Evolutionary conservation across 2,329 filamentous ascomycete species (phyloP).

Genomic region (Trichoderma semiorbis): DNA sequence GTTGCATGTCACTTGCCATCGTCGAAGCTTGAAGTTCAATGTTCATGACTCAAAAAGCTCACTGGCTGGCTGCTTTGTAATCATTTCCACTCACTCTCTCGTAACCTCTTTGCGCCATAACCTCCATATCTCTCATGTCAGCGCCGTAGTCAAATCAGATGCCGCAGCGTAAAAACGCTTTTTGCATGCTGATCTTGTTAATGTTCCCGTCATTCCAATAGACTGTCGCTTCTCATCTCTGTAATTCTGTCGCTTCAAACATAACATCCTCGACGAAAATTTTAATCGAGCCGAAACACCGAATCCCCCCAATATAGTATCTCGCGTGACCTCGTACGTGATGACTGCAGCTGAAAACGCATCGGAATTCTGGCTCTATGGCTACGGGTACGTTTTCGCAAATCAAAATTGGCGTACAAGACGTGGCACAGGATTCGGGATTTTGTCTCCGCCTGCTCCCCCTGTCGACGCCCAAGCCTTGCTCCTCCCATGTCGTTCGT

Average conservation of each 20-base stretch:
- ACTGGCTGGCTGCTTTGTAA: conserved; percentile 10
- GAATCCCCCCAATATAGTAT: neutral
- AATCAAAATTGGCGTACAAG: neutral
- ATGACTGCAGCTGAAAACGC: conserved; percentile 21
- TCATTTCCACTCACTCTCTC: neutral
- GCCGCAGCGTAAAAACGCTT: neutral
- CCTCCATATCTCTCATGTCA: neutral
- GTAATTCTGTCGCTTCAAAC: neutral
- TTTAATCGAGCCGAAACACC: neutral
- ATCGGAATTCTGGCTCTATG: conserved; percentile 90
- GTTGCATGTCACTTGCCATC: neutral
- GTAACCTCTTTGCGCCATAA: neutral
- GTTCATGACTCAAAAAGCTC: neutral
- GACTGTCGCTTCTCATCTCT: neutral
- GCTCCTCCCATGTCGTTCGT: neutral
- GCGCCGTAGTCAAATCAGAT: neutral
- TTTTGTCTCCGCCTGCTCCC: neutral
- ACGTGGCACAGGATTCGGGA: neutral
- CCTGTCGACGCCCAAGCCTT: conserved; percentile 2
- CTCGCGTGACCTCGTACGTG: neutral
- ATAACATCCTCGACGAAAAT: neutral
- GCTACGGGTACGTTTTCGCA: conserved; percentile 70
- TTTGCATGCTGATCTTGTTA: neutral
- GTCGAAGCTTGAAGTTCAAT: neutral
- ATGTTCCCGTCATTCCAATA: neutral